Evolutionary conservation across 2,329 filamentous ascomycete genomes (phyloP), one percentile per base, ranked within the genome.

Genomic region (Rosellinia necatrix): DNA sequence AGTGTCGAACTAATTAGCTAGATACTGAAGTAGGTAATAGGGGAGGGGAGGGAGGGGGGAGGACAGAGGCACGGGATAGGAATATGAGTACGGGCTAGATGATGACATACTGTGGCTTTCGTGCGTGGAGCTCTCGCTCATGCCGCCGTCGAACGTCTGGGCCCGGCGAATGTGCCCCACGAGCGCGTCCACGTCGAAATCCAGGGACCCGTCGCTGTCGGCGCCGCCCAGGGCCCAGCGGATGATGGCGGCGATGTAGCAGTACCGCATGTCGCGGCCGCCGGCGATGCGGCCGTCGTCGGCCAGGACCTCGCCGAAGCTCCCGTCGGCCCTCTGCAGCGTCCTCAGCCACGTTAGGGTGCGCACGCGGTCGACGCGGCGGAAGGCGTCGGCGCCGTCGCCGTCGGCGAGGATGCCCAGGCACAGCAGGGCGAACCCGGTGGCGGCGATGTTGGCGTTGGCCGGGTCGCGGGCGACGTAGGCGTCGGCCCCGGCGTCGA

Each of bases 261-360:
- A 94, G 70, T 93, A 93, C 53, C 94, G 81, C 75, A 92, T 88
- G 73, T 99, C 94, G 52, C 84, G 82, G 0, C 91, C 91, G 0
- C 93, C 93, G 30, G 86, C 83, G n/a, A 93, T 67, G 67, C 74
- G 63, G 70, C 78, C 78, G 10, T 76, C 70, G 64, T 84, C 82
- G 4, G 81, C 82, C 2, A 93, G 70, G 1, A 90, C 83, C 73
- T 99, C 92, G 0, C 92, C 94, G 71, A 99, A 97, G 66, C 92
- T 96, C 2, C 94, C 94, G 70, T 97, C 90, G 0, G 77, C 73
- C 22, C 92, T 83, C 76, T 99, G 94, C 71, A 97, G 74, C 48
- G 72, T 81, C 52, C 76, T 80, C 61, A 99, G 74, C 92, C 93
- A 97, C 35, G 73, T 68, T 63, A 97, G 72, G 58, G 89, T 88